Base-by-base conservation (phyloP, 805 yeast species). In the Wickerhamiella sorbophila region DNA sequence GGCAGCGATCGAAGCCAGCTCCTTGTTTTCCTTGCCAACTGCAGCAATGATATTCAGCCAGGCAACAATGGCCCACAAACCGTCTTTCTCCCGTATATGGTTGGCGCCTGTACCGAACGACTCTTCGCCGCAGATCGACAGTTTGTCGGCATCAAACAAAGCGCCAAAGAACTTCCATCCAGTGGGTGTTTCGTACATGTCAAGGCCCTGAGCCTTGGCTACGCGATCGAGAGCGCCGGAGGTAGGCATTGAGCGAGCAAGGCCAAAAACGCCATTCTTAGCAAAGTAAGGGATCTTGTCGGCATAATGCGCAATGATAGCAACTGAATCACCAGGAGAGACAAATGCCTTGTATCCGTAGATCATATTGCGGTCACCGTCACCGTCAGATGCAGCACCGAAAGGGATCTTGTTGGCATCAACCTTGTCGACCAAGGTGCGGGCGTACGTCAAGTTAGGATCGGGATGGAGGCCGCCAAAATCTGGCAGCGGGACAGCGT, bases 341-440 rank as follows among this genome's bases (percentile, higher is more conserved):
- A 88, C 97, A 62, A 88, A 88, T 2, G 96, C 74, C 37, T 80
- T 80, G 33, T 84, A 85, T 46, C 98, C 98, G 61, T 91, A 91
- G 56, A 88, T 88, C 98, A 88, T 88, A 62, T 88, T 88, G 66
- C 98, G 77, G 60, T 88, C 98, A 61, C 98, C 98, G 55, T 88
- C 98, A 62, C 98, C 98, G 59, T 85, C 98, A n/a, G 94, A 81
- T 6, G 97, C 97, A 31, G 97, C 97, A 49, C 98, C 98, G 59
- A 88, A 88, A 5, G 88, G 82, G 50, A 87, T 82, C 45, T 75
- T 65, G 45, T 81, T 81, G 17, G 62, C 57, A 56, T 91, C 96
- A n/a, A 88, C 98, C 49, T 72, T 71, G 27, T 74, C 79, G 17
- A 88, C 98, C 48, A 88, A 69, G 16, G 94, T 76, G 45, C 71